Percentiles rank a stretch among this genome's conserved stretches.
Conservation (phyloP, 1,284 basidiomycete genomes). For the Apiotrichum siamense region DNA sequence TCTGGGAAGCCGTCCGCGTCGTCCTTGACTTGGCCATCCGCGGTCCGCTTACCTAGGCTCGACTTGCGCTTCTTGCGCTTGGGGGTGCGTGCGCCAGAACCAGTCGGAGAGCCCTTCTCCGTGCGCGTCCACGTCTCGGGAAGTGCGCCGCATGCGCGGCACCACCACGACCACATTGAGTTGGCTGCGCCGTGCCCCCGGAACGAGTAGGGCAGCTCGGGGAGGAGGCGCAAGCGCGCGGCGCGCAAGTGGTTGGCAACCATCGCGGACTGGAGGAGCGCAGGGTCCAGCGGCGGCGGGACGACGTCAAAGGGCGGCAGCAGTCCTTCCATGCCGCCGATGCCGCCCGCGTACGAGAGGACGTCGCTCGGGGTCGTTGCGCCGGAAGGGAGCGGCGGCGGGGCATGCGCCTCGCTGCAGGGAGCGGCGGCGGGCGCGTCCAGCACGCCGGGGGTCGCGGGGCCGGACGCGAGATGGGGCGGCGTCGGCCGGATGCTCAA, state of each 20-base stretch:
- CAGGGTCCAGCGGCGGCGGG: conserved; percentile 10
- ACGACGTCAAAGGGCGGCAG: not conserved
- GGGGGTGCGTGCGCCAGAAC: not conserved
- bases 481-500: not conserved
- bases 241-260: conserved; percentile 11
- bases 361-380: not conserved
- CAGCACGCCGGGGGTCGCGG: not conserved
- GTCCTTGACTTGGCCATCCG: too few species aligned
- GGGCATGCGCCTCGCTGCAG: too few species aligned
- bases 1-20: too few species aligned
- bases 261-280: conserved; percentile 1
- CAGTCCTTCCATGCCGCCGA: not conserved
- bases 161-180: conserved; percentile 23
- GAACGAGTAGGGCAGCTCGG: conserved; percentile 4
- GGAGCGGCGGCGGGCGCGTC: not conserved
- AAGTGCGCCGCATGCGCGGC: conserved; percentile 20
- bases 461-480: not conserved
- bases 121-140: conserved; percentile 15
- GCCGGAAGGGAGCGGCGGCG: not conserved
- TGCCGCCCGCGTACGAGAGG: not conserved
- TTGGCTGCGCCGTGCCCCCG: not conserved
- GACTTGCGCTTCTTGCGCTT: not conserved
- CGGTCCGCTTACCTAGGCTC: too few species aligned
- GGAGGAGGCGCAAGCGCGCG: conserved; percentile 14
- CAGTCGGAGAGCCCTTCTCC: not conserved